A percentile compares a stretch with the other conserved stretches of the same genome.
These are phyloP conservation scores for Phytophthora chlamydospora DNA, from an alignment of 352 stramenopile species.

Conservation along the genomic window DNA sequence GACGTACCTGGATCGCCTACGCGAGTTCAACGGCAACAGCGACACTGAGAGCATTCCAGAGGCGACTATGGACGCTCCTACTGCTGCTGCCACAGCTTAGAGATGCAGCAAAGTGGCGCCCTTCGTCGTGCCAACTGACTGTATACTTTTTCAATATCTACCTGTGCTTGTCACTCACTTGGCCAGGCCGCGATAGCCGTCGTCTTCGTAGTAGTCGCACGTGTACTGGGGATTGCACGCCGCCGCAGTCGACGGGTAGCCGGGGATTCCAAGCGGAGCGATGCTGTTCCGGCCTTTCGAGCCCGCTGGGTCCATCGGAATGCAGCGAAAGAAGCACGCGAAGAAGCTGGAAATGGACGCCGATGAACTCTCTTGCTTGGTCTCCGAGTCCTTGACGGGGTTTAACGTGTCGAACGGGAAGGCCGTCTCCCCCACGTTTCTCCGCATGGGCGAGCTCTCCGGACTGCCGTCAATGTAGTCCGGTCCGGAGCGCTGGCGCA, in stretches of 20 bases:
- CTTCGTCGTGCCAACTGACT: constrained; percentile 15
- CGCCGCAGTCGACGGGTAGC: constrained; percentile 47
- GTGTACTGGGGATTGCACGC: constrained; percentile 51
- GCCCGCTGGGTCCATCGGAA: constrained; percentile 19
- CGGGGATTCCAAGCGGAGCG: constrained; percentile 48
- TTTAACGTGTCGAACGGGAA: constrained; percentile 44
- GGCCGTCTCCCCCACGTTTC: constrained; percentile 26
- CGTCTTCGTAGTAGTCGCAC: constrained; percentile 64
- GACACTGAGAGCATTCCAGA: constrained; percentile 6
- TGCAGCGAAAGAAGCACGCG: constrained; percentile 43
- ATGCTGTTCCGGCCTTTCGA: constrained; percentile 31
- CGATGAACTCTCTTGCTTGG: constrained; percentile 4
- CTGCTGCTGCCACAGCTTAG: constrained; percentile 27
- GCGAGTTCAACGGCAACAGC: constrained; percentile 38
- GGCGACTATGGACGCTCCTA: neutral
- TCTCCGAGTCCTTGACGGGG: constrained; percentile 33
- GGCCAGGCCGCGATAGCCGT: constrained; percentile 37
- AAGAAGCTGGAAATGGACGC: constrained; percentile 26
- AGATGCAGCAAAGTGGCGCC: constrained; percentile 10
- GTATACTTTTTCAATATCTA: constrained; percentile 18
- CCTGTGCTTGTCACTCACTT: constrained; percentile 17
- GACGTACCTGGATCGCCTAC: constrained; percentile 66
- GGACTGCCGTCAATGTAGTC: constrained; percentile 67
- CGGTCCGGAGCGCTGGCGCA: constrained; percentile 28
- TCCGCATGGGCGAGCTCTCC: constrained; percentile 76